Conservation (phyloP, 306 rosid genomes). For the Elaeagnus macrophylla region DNA sequence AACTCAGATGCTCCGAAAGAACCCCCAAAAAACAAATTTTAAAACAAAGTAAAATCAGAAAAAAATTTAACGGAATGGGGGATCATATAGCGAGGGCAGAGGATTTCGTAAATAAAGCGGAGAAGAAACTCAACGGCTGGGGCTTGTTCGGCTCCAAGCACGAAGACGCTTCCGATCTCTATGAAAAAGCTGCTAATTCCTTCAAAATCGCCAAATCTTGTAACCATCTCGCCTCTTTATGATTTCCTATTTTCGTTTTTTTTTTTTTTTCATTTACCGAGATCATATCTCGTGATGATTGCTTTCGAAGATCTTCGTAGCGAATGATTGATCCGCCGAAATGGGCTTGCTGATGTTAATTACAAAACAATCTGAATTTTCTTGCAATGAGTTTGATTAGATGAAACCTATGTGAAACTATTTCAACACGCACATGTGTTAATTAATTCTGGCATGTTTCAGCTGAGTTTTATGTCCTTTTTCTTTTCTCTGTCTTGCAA, state of each 20-base stretch:
- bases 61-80: constrained; percentile 51
- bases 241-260: not conserved
- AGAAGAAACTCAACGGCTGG: constrained; percentile 79
- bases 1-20: too few species aligned
- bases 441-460: too few species aligned
- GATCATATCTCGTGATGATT: not conserved
- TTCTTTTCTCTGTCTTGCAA: too few species aligned
- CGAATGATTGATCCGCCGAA: constrained; percentile 1
- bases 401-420: not conserved
- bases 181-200: constrained; percentile 80
- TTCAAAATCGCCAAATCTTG: constrained; percentile 90
- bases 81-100: constrained; percentile 62
- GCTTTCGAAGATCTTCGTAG: not conserved
- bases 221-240: constrained; percentile 13
- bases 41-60: too few species aligned
- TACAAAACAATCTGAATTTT: not conserved
- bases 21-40: too few species aligned
- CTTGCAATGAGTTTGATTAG: not conserved
- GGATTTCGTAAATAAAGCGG: constrained; percentile 78
- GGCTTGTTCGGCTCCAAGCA: constrained; percentile 68
- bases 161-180: constrained; percentile 94
- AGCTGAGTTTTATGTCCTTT: too few species aligned
- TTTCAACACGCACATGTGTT: too few species aligned
- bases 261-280: too few species aligned
- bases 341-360: not conserved